phyloP scores from a whole-genome alignment of 2,329 filamentous ascomycete genomes.

The Alternaria ventricosa region DNA sequence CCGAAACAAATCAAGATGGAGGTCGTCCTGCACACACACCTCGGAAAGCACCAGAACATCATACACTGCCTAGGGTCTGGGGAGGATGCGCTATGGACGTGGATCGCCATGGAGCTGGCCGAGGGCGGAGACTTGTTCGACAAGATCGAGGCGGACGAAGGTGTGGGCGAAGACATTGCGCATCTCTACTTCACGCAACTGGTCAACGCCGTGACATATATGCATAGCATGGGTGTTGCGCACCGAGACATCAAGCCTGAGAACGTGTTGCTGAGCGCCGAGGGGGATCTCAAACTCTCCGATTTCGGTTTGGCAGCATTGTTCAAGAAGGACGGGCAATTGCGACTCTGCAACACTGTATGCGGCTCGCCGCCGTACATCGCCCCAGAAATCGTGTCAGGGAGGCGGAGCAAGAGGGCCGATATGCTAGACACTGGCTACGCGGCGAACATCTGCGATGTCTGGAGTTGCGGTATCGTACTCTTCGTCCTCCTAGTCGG shows the following conservation, averaged over 20 bases:
- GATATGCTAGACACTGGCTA: slow-evolving; percentile 66
- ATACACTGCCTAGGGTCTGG: slow-evolving; percentile 91
- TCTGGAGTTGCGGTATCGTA: slow-evolving; percentile 99
- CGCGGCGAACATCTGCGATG: slow-evolving; percentile 80
- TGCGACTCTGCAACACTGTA: slow-evolving; percentile 83
- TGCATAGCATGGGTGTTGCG: slow-evolving; percentile 94
- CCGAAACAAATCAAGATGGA: slow-evolving; percentile 91
- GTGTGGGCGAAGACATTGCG: slow-evolving; percentile 91
- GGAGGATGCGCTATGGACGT: slow-evolving; percentile 86
- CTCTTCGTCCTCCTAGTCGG: slow-evolving; percentile 93
- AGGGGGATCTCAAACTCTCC: slow-evolving; percentile 89
- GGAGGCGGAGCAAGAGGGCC: slow-evolving; percentile 55
- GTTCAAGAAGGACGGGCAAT: slow-evolving; percentile 85
- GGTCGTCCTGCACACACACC: slow-evolving; percentile 84
- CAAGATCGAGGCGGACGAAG: slow-evolving; percentile 98
- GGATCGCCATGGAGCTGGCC: slow-evolving; percentile 98
- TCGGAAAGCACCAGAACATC: slow-evolving; percentile 89
- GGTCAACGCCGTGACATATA: slow-evolving; percentile 87
- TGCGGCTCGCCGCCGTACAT: slow-evolving; percentile 98
- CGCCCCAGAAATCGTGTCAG: slow-evolving; percentile 82
- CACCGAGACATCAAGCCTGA: slow-evolving; percentile 81
- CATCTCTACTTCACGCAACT: slow-evolving; percentile 97
- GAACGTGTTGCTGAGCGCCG: slow-evolving; percentile 86
- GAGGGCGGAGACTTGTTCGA: slow-evolving; percentile 97
- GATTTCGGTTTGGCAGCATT: slow-evolving; percentile 96